Conservation (phyloP, 768 basidiomycete species). For the Suillus variegatus region DNA sequence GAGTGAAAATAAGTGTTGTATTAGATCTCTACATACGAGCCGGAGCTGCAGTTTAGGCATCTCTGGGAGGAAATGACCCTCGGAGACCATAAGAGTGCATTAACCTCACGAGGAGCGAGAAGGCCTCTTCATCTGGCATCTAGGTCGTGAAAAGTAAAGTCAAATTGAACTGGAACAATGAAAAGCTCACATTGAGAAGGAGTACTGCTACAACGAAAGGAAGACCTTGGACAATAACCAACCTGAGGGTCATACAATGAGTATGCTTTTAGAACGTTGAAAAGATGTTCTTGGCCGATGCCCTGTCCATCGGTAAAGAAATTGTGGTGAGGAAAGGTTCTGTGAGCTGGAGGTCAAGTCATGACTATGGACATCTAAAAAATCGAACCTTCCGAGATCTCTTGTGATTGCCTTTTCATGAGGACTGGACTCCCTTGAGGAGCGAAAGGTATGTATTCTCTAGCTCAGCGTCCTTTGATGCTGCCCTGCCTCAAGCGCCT, state of each 20-base stretch:
- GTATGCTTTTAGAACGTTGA: conserved; percentile 98
- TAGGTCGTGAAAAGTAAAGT: conserved; percentile 30
- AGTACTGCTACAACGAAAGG: conserved; percentile 96
- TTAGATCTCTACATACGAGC: conserved; percentile 51
- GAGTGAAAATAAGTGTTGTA: background rate
- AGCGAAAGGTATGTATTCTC: conserved; percentile 82
- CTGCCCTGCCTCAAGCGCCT: conserved; percentile 58
- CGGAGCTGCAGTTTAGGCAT: conserved; percentile 97
- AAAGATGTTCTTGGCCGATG: conserved; percentile 94
- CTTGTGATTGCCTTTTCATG: conserved; percentile 95
- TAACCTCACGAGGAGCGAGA: conserved; percentile 89
- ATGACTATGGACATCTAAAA: conserved; percentile 3
- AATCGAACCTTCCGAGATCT: conserved; percentile 77
- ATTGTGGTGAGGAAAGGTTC: conserved; percentile 96
- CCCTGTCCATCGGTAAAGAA: conserved; percentile 95
- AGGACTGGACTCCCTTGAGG: conserved; percentile 78
- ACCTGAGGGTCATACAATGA: conserved; percentile 94
- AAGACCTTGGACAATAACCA: conserved; percentile 97
- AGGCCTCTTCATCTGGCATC: conserved; percentile 99
- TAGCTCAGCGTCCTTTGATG: conserved; percentile 87
- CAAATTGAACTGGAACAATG: background rate
- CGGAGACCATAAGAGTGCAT: conserved; percentile 97
- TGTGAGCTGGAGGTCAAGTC: conserved; percentile 28
- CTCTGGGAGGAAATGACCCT: conserved; percentile 96
- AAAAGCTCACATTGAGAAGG: conserved; percentile 74